These are phyloP conservation scores for Alternaria sp. DNA, from an alignment of 2,329 filamentous ascomycete species.

Conservation along the genomic window DNA sequence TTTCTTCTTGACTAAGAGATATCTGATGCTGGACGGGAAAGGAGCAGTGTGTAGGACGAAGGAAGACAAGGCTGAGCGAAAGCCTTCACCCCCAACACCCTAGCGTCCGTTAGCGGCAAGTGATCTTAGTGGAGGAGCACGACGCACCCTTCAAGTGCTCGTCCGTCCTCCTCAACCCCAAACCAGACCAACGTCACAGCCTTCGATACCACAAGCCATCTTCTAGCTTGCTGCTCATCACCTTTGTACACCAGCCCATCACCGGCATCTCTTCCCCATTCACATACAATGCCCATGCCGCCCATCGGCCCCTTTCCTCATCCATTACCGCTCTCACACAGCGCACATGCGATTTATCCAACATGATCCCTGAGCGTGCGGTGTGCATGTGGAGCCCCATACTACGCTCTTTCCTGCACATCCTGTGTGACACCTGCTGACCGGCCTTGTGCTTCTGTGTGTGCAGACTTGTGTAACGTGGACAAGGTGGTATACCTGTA, in stretches of 20 bases:
- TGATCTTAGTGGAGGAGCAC: not conserved
- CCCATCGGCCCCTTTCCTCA: not conserved
- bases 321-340: not conserved
- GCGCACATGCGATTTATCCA: not conserved
- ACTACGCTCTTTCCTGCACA: not conserved
- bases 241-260: not conserved
- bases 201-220: slow-evolving; percentile 1
- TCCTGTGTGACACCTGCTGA: slow-evolving; percentile 6
- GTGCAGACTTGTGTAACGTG: not conserved
- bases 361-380: not conserved
- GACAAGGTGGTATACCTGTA: not conserved
- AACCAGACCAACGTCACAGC: not conserved
- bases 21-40: not conserved
- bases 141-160: not conserved
- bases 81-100: not conserved
- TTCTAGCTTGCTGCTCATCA: not conserved
- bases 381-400: slow-evolving; percentile 1
- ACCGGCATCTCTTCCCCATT: not conserved
- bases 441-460: slow-evolving; percentile 3
- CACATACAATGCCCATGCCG: slow-evolving; percentile 2
- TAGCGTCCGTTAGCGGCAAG: not conserved
- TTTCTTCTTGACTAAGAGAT: not conserved
- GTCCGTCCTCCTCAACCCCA: not conserved
- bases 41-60: not conserved
- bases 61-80: slow-evolving; percentile 5